Conservation (phyloP, 345 rosid genomes). For the Ailanthus altissimus region DNA sequence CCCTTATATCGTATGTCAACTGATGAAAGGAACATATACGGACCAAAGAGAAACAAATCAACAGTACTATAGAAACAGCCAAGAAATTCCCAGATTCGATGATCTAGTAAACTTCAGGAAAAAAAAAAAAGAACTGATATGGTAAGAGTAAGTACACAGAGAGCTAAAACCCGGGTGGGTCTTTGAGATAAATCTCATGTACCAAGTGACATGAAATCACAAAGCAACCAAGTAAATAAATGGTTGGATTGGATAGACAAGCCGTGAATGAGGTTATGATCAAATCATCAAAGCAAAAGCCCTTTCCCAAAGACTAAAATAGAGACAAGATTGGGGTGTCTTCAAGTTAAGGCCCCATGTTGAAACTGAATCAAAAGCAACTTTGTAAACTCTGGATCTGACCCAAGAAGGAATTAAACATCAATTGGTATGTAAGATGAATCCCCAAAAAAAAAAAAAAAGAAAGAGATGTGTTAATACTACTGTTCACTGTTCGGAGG, state of each 20-base stretch:
- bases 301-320: constrained; percentile 19
- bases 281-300: background rate
- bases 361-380: constrained; percentile 32
- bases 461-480: background rate
- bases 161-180: background rate
- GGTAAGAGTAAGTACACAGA: constrained; percentile 13
- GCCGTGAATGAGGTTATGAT: constrained; percentile 23
- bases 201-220: constrained; percentile 42
- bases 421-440: constrained; percentile 8
- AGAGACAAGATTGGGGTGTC: constrained; percentile 33
- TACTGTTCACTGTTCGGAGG: constrained; percentile 23
- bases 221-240: constrained; percentile 11
- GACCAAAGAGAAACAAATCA: constrained; percentile 22
- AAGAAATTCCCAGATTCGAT: constrained; percentile 27
- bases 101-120: constrained; percentile 23
- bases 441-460: constrained; percentile 24
- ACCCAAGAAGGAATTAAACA: constrained; percentile 36
- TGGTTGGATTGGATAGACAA: background rate
- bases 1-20: constrained; percentile 35
- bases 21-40: constrained; percentile 15
- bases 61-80: constrained; percentile 31
- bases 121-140: constrained; percentile 18
- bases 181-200: constrained; percentile 9
- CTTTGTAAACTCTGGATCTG: constrained; percentile 52
- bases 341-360: constrained; percentile 37